A percentile compares a stretch with the other conserved stretches of the same genome.
These are phyloP conservation scores for Chaetomiaceae sp. DNA, from an alignment of 2,329 filamentous ascomycete species.

Conservation along the genomic window DNA sequence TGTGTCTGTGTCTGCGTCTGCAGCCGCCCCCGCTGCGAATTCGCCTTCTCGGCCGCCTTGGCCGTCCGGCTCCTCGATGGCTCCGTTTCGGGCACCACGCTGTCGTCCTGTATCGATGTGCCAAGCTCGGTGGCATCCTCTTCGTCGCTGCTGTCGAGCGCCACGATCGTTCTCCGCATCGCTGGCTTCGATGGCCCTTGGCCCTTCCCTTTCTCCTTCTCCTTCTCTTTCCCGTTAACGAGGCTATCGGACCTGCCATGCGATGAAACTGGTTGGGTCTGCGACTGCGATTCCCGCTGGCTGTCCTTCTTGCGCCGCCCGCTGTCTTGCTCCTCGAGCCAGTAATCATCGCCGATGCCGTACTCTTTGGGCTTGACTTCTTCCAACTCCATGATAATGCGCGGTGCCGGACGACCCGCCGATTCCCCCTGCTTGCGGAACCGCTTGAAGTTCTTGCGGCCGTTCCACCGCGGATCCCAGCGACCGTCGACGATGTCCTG, in stretches of 20 bases:
- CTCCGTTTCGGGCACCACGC: conserved; percentile 22
- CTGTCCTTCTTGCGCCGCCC: conserved; percentile 23
- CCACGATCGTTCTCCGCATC: conserved; percentile 22
- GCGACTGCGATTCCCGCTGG: conserved; percentile 19
- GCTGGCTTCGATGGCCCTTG: background rate
- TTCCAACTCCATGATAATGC: conserved; percentile 64
- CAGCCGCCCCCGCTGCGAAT: conserved; percentile 22
- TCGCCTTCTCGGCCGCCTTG: conserved; percentile 31
- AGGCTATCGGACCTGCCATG: background rate
- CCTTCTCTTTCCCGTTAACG: conserved; percentile 28
- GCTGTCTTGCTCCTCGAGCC: conserved; percentile 52
- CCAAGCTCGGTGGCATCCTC: conserved; percentile 22
- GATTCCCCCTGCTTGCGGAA: conserved; percentile 60
- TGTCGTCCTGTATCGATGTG: conserved; percentile 14
- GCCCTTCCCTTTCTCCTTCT: conserved; percentile 1
- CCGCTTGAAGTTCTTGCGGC: conserved; percentile 91
- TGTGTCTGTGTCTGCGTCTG: conserved; percentile 26
- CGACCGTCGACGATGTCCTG: conserved; percentile 50
- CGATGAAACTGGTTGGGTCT: conserved; percentile 6
- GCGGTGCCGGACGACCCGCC: conserved; percentile 38
- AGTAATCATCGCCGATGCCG: conserved; percentile 72
- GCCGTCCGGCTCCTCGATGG: conserved; percentile 30
- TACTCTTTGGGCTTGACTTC: conserved; percentile 67
- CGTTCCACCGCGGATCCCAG: conserved; percentile 90
- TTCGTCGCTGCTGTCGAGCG: conserved; percentile 37